A percentile compares a stretch with the other conserved stretches of the same genome.
These are phyloP conservation scores for Nothomitra cinnamomea DNA, from an alignment of 2,329 filamentous ascomycete species.

Conservation along the genomic window DNA sequence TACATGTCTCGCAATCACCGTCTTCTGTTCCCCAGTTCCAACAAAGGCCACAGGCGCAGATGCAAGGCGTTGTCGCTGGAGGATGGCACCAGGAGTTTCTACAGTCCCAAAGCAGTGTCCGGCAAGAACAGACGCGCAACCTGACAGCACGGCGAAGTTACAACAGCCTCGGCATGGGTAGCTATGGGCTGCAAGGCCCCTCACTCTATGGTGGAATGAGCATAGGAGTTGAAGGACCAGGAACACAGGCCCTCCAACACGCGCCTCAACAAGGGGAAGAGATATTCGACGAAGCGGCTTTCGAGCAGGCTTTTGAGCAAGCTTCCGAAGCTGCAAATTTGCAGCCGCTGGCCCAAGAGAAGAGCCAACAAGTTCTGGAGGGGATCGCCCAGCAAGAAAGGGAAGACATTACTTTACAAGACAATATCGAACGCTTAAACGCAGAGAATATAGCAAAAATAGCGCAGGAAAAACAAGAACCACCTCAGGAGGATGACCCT, in stretches of 20 bases:
- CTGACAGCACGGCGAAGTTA: slow-evolving; percentile 2
- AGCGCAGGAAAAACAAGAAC: slow-evolving; percentile 11
- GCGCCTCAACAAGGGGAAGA: slow-evolving; percentile 21
- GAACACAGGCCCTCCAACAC: slow-evolving; percentile 17
- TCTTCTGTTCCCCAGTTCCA: slow-evolving; percentile 29
- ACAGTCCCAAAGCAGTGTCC: slow-evolving; percentile 2
- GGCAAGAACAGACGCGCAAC: slow-evolving; percentile 6
- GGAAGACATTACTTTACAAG: slow-evolving; percentile 8
- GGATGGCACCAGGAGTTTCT: slow-evolving; percentile 46
- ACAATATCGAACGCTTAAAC: slow-evolving; percentile 10
- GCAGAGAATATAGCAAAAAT: slow-evolving; percentile 19
- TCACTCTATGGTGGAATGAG: slow-evolving; percentile 1
- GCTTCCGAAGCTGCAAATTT: slow-evolving; percentile 28
- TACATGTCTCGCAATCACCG: slow-evolving; percentile 21
- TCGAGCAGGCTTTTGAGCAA: slow-evolving; percentile 35
- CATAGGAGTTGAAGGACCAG: background rate
- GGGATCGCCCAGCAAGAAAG: background rate
- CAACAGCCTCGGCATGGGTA: background rate
- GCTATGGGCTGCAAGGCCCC: slow-evolving; percentile 1
- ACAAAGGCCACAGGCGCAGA: slow-evolving; percentile 23
- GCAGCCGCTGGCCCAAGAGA: slow-evolving; percentile 6
- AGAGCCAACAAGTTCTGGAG: slow-evolving; percentile 1
- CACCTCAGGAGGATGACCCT: slow-evolving; percentile 25
- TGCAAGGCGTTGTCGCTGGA: slow-evolving; percentile 16
- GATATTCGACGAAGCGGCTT: slow-evolving; percentile 36